Conservation (phyloP, 768 basidiomycete species). For the Omphalotus guepiniiformis region DNA sequence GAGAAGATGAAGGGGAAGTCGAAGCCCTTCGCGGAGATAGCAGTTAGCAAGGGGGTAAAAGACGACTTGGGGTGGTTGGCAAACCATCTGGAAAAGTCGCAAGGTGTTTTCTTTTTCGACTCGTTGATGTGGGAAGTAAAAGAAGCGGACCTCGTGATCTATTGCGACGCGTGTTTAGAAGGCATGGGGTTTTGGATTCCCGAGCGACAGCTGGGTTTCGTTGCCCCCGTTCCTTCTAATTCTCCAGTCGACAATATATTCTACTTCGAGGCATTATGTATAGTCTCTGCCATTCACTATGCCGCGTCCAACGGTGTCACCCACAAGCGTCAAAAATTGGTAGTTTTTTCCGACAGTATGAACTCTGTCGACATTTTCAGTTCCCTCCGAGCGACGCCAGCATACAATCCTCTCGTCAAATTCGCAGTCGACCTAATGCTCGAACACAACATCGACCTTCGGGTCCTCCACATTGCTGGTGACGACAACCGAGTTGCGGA, state of each 20-base stretch:
- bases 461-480: too few relatives aligned
- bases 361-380: too few relatives aligned
- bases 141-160: slow-evolving; percentile 5
- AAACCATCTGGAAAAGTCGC: slow-evolving; percentile 11
- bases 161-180: not conserved
- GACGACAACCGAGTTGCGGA: too few relatives aligned
- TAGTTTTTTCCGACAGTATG: too few relatives aligned
- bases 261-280: slow-evolving; percentile 9
- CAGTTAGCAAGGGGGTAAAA: slow-evolving; percentile 12
- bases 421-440: too few relatives aligned
- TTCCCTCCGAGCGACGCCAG: too few relatives aligned
- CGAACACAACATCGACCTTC: too few relatives aligned
- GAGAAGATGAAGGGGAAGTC: slow-evolving; percentile 20
- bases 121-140: slow-evolving; percentile 15
- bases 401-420: too few relatives aligned
- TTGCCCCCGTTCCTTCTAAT: not conserved
- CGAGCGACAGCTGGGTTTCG: not conserved
- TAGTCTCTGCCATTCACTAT: slow-evolving; percentile 9
- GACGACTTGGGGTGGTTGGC: slow-evolving; percentile 19
- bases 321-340: too few relatives aligned
- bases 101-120: slow-evolving; percentile 14
- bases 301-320: too few relatives aligned
- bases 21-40: slow-evolving; percentile 5
- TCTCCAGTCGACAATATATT: not conserved
- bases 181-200: slow-evolving; percentile 11